phyloP scores from a whole-genome alignment of 1,284 basidiomycete species.

The Pseudozyma tsukubaensis region DNA sequence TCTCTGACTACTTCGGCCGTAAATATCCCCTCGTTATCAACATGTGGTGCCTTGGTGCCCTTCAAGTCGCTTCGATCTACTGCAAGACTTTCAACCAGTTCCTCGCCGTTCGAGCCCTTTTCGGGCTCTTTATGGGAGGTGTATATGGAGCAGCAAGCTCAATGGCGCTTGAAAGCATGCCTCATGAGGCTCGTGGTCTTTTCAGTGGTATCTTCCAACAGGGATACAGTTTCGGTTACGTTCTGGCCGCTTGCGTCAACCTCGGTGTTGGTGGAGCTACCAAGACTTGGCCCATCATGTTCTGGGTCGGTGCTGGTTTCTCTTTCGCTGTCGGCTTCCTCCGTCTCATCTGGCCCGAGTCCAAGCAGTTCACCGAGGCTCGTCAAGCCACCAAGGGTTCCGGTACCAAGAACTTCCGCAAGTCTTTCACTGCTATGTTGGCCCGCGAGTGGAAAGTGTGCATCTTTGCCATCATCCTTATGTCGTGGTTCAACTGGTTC shows the following conservation, averaged over 20 bases:
- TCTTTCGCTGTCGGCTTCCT: slow-evolving; percentile 40
- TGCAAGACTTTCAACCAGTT: slow-evolving; percentile 41
- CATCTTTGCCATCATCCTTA: slow-evolving; percentile 36
- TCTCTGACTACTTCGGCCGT: slow-evolving; percentile 72
- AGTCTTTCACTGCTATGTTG: slow-evolving; percentile 24
- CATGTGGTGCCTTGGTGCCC: slow-evolving; percentile 47
- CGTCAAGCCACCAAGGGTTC: slow-evolving; percentile 35
- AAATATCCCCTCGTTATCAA: slow-evolving; percentile 56
- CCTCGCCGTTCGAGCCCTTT: slow-evolving; percentile 55
- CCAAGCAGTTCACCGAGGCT: slow-evolving; percentile 54
- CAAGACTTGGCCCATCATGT: slow-evolving; percentile 49
- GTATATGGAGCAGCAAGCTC: slow-evolving; percentile 40
- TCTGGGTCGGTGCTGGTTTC: slow-evolving; percentile 58
- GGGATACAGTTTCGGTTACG: slow-evolving; percentile 54
- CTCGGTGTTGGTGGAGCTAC: slow-evolving; percentile 46
- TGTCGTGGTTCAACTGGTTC: slow-evolving; percentile 52
- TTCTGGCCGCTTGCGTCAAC: slow-evolving; percentile 55
- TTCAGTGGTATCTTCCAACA: slow-evolving; percentile 56
- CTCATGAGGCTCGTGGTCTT: slow-evolving; percentile 51
- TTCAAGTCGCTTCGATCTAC: slow-evolving; percentile 53
- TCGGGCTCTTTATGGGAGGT: slow-evolving; percentile 56
- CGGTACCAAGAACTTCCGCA: slow-evolving; percentile 44
- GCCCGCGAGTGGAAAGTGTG: slow-evolving; percentile 39
- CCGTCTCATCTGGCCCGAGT: slow-evolving; percentile 54
- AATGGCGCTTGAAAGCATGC: slow-evolving; percentile 50